Evolutionary conservation across 768 basidiomycete genomes (phyloP).

Genomic region (Lactarius akahatsu): DNA sequence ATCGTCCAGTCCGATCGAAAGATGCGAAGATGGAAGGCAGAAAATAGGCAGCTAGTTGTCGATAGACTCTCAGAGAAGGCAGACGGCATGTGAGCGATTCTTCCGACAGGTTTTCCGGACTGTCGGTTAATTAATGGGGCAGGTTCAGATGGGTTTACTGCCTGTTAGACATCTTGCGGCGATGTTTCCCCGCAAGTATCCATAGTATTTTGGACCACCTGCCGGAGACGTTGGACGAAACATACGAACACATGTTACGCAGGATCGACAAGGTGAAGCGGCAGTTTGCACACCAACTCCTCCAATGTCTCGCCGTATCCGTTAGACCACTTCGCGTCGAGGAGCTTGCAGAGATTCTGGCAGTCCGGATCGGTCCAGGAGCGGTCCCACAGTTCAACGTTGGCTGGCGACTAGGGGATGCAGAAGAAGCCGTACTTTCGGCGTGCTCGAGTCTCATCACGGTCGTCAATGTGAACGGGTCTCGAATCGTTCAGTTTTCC

Average conservation of each 20-base stretch:
- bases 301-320: constrained; percentile 12
- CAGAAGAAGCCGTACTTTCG: background rate
- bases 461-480: background rate
- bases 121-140: background rate
- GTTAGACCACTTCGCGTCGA: constrained; percentile 7
- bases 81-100: background rate
- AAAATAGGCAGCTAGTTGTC: background rate
- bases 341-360: constrained; percentile 12
- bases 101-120: fast-evolving
- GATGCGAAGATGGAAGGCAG: background rate
- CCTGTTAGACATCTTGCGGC: background rate
- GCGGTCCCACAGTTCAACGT: background rate
- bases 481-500: constrained; percentile 6
- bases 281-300: constrained; percentile 3
- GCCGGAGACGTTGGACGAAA: constrained; percentile 9
- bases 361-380: background rate
- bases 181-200: background rate
- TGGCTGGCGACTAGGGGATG: constrained; percentile 9
- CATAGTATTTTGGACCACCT: background rate
- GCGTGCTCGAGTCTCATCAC: constrained; percentile 9
- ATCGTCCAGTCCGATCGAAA: too few species aligned
- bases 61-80: background rate
- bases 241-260: background rate
- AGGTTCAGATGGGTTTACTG: constrained; percentile 15
- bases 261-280: background rate